Evolutionary conservation across 192 early-diverging fungal species (phyloP).

Genomic region (Chytriomyces sp.): DNA sequence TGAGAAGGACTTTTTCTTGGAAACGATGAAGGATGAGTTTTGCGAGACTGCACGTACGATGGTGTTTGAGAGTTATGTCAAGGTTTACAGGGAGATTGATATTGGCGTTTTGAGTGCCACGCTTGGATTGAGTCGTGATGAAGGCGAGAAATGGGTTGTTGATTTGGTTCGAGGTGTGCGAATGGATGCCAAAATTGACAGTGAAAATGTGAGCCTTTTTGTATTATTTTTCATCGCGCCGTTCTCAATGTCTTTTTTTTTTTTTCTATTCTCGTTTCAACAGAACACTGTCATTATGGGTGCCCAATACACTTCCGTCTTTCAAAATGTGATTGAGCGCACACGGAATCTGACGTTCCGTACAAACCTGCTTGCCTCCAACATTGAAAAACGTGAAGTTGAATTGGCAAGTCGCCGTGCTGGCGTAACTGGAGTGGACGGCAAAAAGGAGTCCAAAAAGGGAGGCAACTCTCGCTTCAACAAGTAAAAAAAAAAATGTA

Average conservation of each 20-base stretch:
- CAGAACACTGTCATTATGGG: slow-evolving; percentile 94
- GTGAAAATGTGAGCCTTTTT: slow-evolving; percentile 64
- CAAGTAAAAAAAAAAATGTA: neutral
- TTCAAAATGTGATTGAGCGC: slow-evolving; percentile 95
- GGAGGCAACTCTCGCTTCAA: neutral
- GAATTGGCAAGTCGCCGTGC: slow-evolving; percentile 47
- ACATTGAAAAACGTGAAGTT: slow-evolving; percentile 87
- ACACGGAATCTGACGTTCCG: slow-evolving; percentile 91
- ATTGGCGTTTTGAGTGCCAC: slow-evolving; percentile 80
- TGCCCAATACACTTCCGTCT: slow-evolving; percentile 80
- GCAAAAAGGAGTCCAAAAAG: neutral
- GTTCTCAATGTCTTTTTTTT: no score
- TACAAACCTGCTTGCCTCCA: slow-evolving; percentile 82
- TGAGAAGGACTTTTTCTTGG: slow-evolving; percentile 90
- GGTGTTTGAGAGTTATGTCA: slow-evolving; percentile 96
- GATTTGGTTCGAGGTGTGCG: slow-evolving; percentile 94
- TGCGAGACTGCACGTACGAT: slow-evolving; percentile 92
- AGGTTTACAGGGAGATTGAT: slow-evolving; percentile 96
- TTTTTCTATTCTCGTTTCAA: no score
- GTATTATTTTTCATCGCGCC: no score
- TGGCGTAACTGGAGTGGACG: neutral
- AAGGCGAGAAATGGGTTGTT: slow-evolving; percentile 97
- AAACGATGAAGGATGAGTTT: slow-evolving; percentile 86
- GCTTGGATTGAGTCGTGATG: slow-evolving; percentile 84
- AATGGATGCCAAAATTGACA: slow-evolving; percentile 96